These are phyloP conservation scores for Cylindrotheca fusiformis DNA, from an alignment of 108 stramenopile genomes.

Conservation along the genomic window DNA sequence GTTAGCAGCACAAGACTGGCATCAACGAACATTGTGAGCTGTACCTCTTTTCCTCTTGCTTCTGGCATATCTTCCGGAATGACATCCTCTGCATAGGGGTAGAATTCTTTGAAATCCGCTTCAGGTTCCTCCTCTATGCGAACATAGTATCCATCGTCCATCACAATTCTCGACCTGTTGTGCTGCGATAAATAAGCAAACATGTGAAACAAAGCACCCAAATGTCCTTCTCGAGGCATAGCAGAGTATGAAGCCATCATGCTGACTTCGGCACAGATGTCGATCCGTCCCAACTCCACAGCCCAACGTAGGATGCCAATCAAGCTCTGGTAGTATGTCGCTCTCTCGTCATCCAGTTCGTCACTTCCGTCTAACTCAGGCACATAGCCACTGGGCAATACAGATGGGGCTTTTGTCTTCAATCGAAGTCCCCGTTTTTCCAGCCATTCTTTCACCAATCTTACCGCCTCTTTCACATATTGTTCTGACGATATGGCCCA, in stretches of 20 bases:
- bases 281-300: conserved; percentile 40
- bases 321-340: not conserved
- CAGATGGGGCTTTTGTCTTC: conserved; percentile 13
- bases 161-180: conserved; percentile 21
- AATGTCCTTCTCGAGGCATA: conserved; percentile 32
- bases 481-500: no score
- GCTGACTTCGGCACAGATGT: no score
- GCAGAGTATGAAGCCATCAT: conserved; percentile 37
- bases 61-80: no score
- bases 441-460: conserved; percentile 20
- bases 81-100: no score
- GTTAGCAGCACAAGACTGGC: conserved; percentile 35
- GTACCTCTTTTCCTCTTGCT: conserved; percentile 20
- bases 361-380: no score
- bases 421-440: conserved; percentile 14
- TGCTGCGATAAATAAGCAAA: conserved; percentile 19
- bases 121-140: no score
- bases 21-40: conserved; percentile 38
- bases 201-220: no score
- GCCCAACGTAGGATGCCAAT: conserved; percentile 37
- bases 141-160: conserved; percentile 34
- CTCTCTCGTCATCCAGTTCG: conserved; percentile 8
- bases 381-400: no score
- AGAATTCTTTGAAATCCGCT: no score
- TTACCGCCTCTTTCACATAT: conserved; percentile 31